These are phyloP conservation scores for Penicillium samsonianum DNA, from an alignment of 495 filamentous ascomycete genomes.

Conservation along the genomic window DNA sequence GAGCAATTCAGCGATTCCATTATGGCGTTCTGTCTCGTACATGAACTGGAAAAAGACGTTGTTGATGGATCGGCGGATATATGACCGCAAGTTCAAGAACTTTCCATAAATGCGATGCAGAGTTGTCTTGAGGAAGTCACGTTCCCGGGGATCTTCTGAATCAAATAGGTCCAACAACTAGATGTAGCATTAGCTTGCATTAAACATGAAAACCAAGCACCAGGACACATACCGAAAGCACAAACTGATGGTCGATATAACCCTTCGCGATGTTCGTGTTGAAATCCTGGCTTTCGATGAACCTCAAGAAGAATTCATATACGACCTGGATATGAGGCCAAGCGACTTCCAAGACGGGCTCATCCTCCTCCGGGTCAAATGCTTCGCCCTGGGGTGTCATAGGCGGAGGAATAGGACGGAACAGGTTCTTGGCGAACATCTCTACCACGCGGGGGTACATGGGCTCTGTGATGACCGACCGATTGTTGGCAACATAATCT, in stretches of 20 bases:
- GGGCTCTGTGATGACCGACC: constrained; percentile 95
- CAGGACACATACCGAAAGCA: constrained; percentile 67
- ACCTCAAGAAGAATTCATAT: constrained; percentile 98
- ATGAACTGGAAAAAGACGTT: constrained; percentile 99
- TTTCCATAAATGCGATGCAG: constrained; percentile 98
- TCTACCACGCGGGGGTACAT: constrained; percentile 99
- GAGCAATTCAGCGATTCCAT: constrained; percentile 93
- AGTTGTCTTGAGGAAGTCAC: constrained; percentile 98
- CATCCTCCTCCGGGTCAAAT: constrained; percentile 98
- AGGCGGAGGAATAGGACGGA: constrained; percentile 93
- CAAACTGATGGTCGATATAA: constrained; percentile 97
- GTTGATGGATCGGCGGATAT: constrained; percentile 97
- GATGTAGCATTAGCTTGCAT: constrained; percentile 9
- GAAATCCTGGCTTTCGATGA: constrained; percentile 99
- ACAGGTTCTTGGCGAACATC: constrained; percentile 99
- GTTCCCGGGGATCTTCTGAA: constrained; percentile 95
- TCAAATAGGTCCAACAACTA: constrained; percentile 96
- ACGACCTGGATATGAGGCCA: constrained; percentile 99
- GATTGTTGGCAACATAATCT: constrained; percentile 98
- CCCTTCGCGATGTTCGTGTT: constrained; percentile 99
- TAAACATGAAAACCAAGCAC: neutral
- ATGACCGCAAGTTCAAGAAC: constrained; percentile 96
- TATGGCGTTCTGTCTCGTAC: constrained; percentile 98
- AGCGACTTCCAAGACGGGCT: constrained; percentile 95
- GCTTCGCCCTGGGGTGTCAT: constrained; percentile 98